Percentiles rank a stretch among this genome's conserved stretches.
Conservation (phyloP, 495 filamentous ascomycete genomes). For the Aspergillus mulundensis region DNA sequence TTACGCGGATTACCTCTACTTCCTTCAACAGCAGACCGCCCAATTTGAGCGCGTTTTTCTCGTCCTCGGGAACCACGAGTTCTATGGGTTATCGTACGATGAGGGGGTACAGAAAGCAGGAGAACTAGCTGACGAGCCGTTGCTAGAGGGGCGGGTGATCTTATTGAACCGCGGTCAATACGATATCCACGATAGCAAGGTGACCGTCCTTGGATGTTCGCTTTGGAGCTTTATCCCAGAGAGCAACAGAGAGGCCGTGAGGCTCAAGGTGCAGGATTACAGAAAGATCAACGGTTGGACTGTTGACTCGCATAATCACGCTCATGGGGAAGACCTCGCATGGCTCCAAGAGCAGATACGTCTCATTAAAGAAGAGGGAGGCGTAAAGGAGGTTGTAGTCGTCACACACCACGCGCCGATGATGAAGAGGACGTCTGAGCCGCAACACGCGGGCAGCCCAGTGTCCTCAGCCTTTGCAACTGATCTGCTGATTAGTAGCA, state of each 20-base stretch:
- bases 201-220: slow-evolving; percentile 54
- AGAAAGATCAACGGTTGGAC: slow-evolving; percentile 47
- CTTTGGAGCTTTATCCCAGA: slow-evolving; percentile 20
- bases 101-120: slow-evolving; percentile 39
- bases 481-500: slow-evolving; percentile 33
- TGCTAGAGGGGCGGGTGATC: slow-evolving; percentile 37
- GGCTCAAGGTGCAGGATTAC: slow-evolving; percentile 35
- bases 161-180: slow-evolving; percentile 41
- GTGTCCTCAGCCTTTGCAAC: slow-evolving; percentile 42
- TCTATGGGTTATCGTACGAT: slow-evolving; percentile 40
- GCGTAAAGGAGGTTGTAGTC: slow-evolving; percentile 29
- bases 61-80: slow-evolving; percentile 57
- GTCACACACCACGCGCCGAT: slow-evolving; percentile 53
- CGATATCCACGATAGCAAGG: slow-evolving; percentile 33
- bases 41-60: slow-evolving; percentile 47
- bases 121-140: slow-evolving; percentile 40
- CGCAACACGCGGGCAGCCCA: slow-evolving; percentile 25
- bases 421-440: slow-evolving; percentile 34
- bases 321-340: slow-evolving; percentile 36
- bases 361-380: slow-evolving; percentile 18
- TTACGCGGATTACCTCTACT: slow-evolving; percentile 46
- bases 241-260: not conserved
- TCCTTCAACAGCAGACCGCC: slow-evolving; percentile 43
- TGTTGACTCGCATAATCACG: slow-evolving; percentile 41
- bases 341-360: slow-evolving; percentile 37